Evolutionary conservation across 345 rosid genomes (phyloP).

Genomic region (Microcos paniculata): DNA sequence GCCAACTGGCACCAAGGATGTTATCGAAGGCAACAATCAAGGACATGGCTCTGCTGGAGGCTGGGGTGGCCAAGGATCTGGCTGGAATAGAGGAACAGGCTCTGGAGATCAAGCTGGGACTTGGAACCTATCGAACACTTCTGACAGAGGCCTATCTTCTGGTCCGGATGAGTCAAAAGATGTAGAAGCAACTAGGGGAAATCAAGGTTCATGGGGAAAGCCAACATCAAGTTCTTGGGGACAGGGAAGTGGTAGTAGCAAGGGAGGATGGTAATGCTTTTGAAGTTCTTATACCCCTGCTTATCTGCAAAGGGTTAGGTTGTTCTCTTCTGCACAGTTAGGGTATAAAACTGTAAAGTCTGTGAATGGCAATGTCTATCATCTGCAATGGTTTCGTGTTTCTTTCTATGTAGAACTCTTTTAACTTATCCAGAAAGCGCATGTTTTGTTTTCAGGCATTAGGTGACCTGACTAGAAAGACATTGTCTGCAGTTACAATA

Average conservation of each 20-base stretch:
- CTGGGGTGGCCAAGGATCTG: constrained; percentile 7
- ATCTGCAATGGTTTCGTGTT: background rate
- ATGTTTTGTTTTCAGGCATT: background rate
- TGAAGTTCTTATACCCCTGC: background rate
- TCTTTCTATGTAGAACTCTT: background rate
- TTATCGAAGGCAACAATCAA: no score
- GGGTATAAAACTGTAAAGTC: background rate
- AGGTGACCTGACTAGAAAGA: background rate
- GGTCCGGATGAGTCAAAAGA: no score
- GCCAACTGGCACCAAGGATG: no score
- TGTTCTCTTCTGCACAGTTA: background rate
- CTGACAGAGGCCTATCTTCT: constrained; percentile 23
- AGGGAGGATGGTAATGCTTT: constrained; percentile 38
- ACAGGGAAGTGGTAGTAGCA: constrained; percentile 27
- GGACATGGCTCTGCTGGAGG: no score
- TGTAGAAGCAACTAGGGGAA: constrained; percentile 11
- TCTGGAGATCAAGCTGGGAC: constrained; percentile 13
- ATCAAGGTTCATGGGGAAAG: constrained; percentile 26
- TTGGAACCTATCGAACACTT: constrained; percentile 26
- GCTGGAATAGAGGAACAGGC: constrained; percentile 21
- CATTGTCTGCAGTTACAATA: background rate
- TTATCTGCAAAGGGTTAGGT: background rate
- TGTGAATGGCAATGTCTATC: no score
- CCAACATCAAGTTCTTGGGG: constrained; percentile 33
- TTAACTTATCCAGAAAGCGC: background rate